Percentiles rank a stretch among this genome's conserved stretches.
phyloP scores from a whole-genome alignment of 768 basidiomycete genomes.

The Podaxis pistillaris region DNA sequence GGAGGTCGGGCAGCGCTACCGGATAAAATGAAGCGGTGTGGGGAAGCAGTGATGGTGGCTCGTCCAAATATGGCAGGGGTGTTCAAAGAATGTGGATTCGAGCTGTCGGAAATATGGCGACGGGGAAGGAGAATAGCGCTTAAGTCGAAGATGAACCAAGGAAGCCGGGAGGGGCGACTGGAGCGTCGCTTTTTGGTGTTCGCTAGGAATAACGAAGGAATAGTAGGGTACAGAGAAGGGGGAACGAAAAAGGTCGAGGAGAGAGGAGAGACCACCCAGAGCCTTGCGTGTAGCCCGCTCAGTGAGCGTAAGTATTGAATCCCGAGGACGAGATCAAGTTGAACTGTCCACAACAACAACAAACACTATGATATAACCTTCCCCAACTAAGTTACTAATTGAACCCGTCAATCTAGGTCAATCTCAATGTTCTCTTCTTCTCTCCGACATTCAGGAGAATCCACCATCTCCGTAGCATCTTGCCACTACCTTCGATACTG shows the following conservation, averaged over 20 bases:
- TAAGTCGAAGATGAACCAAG: not conserved
- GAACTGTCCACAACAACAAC: constrained; percentile 10
- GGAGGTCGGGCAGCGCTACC: not conserved
- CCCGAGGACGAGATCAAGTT: not conserved
- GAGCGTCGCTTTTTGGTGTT: not conserved
- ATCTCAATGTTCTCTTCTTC: no score
- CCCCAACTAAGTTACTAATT: not conserved
- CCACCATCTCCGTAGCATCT: not conserved
- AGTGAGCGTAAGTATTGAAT: not conserved
- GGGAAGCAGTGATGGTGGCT: not conserved
- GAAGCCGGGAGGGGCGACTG: not conserved
- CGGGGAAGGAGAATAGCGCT: not conserved
- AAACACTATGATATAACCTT: not conserved
- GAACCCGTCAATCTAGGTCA: not conserved
- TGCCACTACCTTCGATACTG: not conserved
- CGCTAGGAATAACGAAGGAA: no score
- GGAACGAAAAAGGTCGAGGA: not conserved
- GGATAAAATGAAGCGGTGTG: not conserved
- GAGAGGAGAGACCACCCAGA: not conserved
- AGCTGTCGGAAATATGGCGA: not conserved
- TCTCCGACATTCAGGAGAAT: not conserved
- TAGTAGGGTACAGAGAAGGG: not conserved
- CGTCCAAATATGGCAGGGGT: not conserved
- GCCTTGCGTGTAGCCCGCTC: not conserved
- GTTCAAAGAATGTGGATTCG: not conserved